Evolutionary conservation across 2,329 filamentous ascomycete species (phyloP).

Genomic region (Dactylellina sp.): DNA sequence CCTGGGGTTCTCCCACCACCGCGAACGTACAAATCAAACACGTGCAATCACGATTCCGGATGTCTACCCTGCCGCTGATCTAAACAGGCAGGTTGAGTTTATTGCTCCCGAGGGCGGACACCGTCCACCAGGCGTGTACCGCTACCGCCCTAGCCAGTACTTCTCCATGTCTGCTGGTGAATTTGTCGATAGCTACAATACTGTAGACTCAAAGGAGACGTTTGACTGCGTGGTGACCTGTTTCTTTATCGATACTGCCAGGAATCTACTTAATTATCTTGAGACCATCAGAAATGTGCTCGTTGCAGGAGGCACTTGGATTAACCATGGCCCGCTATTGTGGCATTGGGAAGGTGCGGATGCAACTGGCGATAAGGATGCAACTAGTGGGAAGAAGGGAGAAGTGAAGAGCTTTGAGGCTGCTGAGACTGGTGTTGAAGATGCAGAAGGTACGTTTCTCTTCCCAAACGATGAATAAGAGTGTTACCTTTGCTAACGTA

Average conservation of each 20-base stretch:
- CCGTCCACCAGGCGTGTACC: constrained; percentile 61
- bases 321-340: constrained; percentile 89
- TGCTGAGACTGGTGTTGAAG: constrained; percentile 63
- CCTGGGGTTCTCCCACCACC: constrained; percentile 87
- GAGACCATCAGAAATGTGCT: constrained; percentile 84
- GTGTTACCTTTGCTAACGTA: not conserved
- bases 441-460: constrained; percentile 56
- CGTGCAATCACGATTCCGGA: constrained; percentile 81
- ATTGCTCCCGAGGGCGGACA: not conserved
- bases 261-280: constrained; percentile 90
- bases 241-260: constrained; percentile 97
- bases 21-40: constrained; percentile 78
- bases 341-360: constrained; percentile 91
- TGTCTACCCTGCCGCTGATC: constrained; percentile 74
- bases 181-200: constrained; percentile 84
- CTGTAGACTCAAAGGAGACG: constrained; percentile 70
- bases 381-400: constrained; percentile 66
- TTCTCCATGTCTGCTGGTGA: constrained; percentile 97
- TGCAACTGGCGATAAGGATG: constrained; percentile 70
- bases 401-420: constrained; percentile 60
- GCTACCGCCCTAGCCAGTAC: constrained; percentile 50
- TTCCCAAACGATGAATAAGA: not conserved
- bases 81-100: constrained; percentile 63
- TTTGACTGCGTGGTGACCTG: constrained; percentile 90
- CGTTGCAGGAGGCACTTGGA: constrained; percentile 79